Percentiles rank a stretch among this genome's conserved stretches.
phyloP scores from a whole-genome alignment of 495 filamentous ascomycete genomes.

The Parmelia sp. region DNA sequence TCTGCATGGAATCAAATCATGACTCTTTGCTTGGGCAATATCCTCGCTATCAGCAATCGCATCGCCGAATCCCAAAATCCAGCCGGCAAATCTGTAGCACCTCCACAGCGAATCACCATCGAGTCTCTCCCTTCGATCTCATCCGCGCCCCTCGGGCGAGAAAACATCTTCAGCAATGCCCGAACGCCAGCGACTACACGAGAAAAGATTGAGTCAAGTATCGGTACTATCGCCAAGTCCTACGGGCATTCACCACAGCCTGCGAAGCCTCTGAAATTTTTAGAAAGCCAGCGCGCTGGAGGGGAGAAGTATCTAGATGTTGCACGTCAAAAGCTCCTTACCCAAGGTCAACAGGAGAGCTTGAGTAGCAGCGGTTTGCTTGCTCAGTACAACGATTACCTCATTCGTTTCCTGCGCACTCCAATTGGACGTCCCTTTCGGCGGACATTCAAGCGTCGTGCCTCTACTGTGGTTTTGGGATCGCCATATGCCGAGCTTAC shows the following conservation, averaged over 20 bases:
- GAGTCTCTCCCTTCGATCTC: constrained; percentile 46
- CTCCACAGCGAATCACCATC: constrained; percentile 31
- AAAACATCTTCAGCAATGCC: constrained; percentile 49
- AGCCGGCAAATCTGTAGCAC: constrained; percentile 27
- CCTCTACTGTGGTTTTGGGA: constrained; percentile 60
- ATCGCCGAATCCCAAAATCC: constrained; percentile 55
- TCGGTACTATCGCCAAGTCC: constrained; percentile 50
- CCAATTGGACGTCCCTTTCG: constrained; percentile 64
- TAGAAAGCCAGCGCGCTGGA: constrained; percentile 13
- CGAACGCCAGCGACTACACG: constrained; percentile 43
- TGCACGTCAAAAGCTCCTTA: constrained; percentile 35
- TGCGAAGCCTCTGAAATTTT: constrained; percentile 16
- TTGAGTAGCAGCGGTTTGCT: constrained; percentile 38
- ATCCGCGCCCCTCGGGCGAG: constrained; percentile 47
- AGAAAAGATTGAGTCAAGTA: constrained; percentile 44
- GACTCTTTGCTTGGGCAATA: constrained; percentile 55
- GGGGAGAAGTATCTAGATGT: constrained; percentile 15
- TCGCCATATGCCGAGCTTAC: constrained; percentile 57
- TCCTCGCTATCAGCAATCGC: constrained; percentile 58
- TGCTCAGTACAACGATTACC: constrained; percentile 31
- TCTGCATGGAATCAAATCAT: constrained; percentile 77
- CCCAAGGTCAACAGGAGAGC: constrained; percentile 39
- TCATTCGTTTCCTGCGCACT: constrained; percentile 40
- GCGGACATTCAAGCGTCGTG: constrained; percentile 56
- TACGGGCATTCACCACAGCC: constrained; percentile 49